Conservation (phyloP, 202 grass and related monocot genomes). For the Schoenoplectus tabernaemontani region DNA sequence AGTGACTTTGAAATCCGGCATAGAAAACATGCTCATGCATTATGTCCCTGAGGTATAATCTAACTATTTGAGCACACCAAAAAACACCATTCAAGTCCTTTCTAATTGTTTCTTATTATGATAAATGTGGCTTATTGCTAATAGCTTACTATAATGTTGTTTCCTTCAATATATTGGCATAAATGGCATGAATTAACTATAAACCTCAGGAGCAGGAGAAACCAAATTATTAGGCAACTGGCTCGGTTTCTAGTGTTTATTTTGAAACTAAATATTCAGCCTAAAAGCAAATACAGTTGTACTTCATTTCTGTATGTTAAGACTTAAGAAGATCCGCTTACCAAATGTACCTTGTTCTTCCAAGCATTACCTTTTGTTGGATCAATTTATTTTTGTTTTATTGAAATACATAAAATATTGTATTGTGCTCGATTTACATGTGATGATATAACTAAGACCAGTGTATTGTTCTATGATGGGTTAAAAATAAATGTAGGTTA, state of each 20-base stretch:
- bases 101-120: background rate
- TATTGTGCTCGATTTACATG: background rate
- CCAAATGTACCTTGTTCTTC: background rate
- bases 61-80: background rate
- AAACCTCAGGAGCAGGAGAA: background rate
- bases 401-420: background rate
- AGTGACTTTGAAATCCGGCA: conserved; percentile 91
- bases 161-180: background rate
- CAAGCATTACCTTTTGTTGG: background rate
- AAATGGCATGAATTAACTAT: background rate
- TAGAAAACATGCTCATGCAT: conserved; percentile 99
- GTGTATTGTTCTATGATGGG: background rate
- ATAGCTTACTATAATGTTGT: background rate
- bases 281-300: background rate
- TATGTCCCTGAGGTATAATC: conserved; percentile 87
- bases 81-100: background rate
- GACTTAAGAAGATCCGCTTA: background rate
- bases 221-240: background rate
- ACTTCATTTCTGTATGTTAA: background rate
- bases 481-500: conserved; percentile 44
- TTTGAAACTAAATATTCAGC: background rate
- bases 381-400: background rate
- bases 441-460: background rate
- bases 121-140: background rate
- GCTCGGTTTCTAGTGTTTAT: background rate